Evolutionary conservation across 176 grass and related monocot genomes (phyloP).

Genomic region (Paspalum notatum): DNA sequence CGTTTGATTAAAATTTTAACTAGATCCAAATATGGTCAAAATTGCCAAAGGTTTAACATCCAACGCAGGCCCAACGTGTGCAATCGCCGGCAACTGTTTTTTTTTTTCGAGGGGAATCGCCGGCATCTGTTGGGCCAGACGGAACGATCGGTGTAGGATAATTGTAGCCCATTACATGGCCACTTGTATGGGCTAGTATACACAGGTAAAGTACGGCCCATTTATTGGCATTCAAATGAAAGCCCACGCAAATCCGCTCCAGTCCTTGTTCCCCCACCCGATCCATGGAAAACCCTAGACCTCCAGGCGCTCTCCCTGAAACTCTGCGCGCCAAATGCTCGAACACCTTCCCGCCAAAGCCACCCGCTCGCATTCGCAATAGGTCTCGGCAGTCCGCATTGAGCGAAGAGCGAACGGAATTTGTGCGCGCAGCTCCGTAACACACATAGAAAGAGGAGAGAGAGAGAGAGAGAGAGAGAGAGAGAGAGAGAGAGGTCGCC

Average conservation of each 20-base stretch:
- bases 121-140: too few species aligned
- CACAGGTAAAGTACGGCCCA: not conserved
- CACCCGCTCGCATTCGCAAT: conserved; percentile 2
- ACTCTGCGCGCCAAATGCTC: conserved; percentile 54
- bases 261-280: not conserved
- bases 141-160: too few species aligned
- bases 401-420: not conserved
- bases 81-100: too few species aligned
- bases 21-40: too few species aligned
- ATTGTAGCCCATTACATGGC: too few species aligned
- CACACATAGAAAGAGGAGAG: not conserved
- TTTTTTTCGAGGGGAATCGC: too few species aligned
- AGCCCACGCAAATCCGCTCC: not conserved
- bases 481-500: conserved; percentile 5
- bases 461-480: not conserved
- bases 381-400: not conserved
- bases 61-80: too few species aligned
- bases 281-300: conserved; percentile 42
- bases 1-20: too few species aligned
- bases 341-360: conserved; percentile 57
- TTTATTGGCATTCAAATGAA: not conserved
- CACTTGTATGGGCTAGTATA: too few species aligned
- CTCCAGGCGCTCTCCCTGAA: not conserved
- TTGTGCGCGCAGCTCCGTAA: not conserved
- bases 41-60: too few species aligned